Evolutionary conservation across 495 filamentous ascomycete species (phyloP).

Genomic region (Penicillium arizonense): DNA sequence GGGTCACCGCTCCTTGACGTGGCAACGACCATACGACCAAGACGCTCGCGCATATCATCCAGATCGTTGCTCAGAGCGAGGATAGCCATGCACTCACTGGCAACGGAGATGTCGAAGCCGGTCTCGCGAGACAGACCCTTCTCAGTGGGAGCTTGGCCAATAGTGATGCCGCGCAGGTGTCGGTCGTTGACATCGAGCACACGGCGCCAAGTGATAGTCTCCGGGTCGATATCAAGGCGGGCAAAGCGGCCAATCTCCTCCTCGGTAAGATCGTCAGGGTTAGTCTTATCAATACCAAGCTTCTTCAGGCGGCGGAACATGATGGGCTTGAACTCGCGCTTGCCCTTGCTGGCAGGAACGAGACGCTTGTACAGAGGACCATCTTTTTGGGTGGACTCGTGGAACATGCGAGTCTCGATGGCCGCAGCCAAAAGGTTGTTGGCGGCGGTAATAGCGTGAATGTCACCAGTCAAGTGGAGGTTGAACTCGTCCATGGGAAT

Average conservation of each 20-base stretch:
- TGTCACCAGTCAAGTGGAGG: slow-evolving; percentile 94
- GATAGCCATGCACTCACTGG: slow-evolving; percentile 98
- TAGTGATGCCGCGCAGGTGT: slow-evolving; percentile 81
- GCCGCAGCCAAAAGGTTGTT: slow-evolving; percentile 98
- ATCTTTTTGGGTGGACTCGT: slow-evolving; percentile 93
- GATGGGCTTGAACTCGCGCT: slow-evolving; percentile 78
- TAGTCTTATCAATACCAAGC: slow-evolving; percentile 91
- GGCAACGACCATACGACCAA: slow-evolving; percentile 96
- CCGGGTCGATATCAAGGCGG: slow-evolving; percentile 91
- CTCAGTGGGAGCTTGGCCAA: slow-evolving; percentile 86
- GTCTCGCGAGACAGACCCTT: slow-evolving; percentile 82
- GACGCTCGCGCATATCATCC: slow-evolving; percentile 85
- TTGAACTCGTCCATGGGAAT: slow-evolving; percentile 99
- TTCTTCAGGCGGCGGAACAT: slow-evolving; percentile 93
- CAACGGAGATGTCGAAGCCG: slow-evolving; percentile 95
- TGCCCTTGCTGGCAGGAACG: slow-evolving; percentile 87
- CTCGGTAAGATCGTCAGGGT: slow-evolving; percentile 83
- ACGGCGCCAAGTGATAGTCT: slow-evolving; percentile 94
- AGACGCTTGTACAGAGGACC: slow-evolving; percentile 83
- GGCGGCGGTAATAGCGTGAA: slow-evolving; percentile 94
- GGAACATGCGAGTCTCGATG: slow-evolving; percentile 97
- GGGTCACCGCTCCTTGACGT: slow-evolving; percentile 82
- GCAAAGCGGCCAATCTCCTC: slow-evolving; percentile 89
- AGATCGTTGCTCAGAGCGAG: slow-evolving; percentile 88
- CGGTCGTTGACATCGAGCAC: slow-evolving; percentile 97